Conservation (phyloP, 768 basidiomycete genomes). For the Xerocomus spinulosus region DNA sequence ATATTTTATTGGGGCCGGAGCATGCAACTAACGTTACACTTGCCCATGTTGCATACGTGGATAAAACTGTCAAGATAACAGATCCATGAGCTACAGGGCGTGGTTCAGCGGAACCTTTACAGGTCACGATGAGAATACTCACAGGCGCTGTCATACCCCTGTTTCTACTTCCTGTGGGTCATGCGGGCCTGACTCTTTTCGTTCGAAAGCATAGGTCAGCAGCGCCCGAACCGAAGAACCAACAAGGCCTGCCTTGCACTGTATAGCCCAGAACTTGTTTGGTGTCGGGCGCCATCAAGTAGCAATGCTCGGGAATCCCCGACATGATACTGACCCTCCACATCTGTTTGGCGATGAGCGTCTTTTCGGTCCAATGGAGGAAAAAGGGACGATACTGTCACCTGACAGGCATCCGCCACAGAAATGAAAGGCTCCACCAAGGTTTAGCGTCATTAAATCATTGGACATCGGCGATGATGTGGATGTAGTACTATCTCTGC, state of each 20-base stretch:
- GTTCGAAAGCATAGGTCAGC: no score
- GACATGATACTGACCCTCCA: no score
- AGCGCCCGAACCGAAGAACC: no score
- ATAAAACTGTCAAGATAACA: slow-evolving; percentile 5
- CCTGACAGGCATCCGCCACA: not conserved
- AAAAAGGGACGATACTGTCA: not conserved
- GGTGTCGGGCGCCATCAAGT: no score
- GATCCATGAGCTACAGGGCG: not conserved
- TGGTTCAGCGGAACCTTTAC: slow-evolving; percentile 2
- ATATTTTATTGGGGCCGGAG: not conserved
- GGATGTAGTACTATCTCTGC: not conserved
- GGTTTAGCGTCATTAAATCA: no score
- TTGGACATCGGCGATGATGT: not conserved
- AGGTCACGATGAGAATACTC: not conserved
- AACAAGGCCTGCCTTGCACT: no score
- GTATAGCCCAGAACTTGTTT: no score
- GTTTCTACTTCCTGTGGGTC: no score
- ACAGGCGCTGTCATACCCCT: not conserved
- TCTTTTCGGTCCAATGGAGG: not conserved
- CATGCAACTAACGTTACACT: slow-evolving; percentile 2
- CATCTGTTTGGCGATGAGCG: no score
- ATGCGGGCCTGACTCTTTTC: no score
- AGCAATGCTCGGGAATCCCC: no score
- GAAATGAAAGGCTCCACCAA: not conserved
- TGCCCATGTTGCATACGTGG: not conserved